These are phyloP conservation scores for Nakazawaea wickerhamii DNA, from an alignment of 805 yeast genomes.

Conservation along the genomic window DNA sequence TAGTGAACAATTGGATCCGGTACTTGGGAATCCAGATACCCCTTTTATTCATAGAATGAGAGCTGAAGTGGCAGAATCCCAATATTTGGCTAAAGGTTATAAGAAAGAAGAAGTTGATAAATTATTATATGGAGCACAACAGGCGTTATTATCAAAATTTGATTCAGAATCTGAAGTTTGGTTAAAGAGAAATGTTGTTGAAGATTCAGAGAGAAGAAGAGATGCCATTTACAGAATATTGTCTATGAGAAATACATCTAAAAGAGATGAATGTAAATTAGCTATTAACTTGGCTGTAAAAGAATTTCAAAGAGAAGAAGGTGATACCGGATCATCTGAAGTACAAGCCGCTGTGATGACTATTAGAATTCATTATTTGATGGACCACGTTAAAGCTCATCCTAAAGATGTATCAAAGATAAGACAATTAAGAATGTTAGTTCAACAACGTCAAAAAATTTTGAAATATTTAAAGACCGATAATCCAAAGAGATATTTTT, in stretches of 20 bases:
- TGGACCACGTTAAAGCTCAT: constrained; percentile 63
- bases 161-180: constrained; percentile 17
- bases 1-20: constrained; percentile 65
- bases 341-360: constrained; percentile 93
- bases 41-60: constrained; percentile 65
- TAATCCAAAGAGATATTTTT: constrained; percentile 76
- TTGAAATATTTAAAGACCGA: constrained; percentile 77
- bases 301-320: constrained; percentile 79
- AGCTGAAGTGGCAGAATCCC: constrained; percentile 62
- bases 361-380: constrained; percentile 69
- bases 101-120: constrained; percentile 64
- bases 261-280: constrained; percentile 48
- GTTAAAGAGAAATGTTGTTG: constrained; percentile 23
- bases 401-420: constrained; percentile 70
- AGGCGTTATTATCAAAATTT: constrained; percentile 41
- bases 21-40: constrained; percentile 63
- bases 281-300: constrained; percentile 61
- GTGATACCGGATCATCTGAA: constrained; percentile 93
- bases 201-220: constrained; percentile 52
- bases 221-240: constrained; percentile 68
- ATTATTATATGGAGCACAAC: constrained; percentile 71
- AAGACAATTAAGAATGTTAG: constrained; percentile 71
- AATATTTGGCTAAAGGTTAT: constrained; percentile 55
- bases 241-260: constrained; percentile 64
- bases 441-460: constrained; percentile 83